Evolutionary conservation across 768 basidiomycete species (phyloP), one percentile per base, ranked within the genome.

Genomic region (Thelephora ganbajun): DNA sequence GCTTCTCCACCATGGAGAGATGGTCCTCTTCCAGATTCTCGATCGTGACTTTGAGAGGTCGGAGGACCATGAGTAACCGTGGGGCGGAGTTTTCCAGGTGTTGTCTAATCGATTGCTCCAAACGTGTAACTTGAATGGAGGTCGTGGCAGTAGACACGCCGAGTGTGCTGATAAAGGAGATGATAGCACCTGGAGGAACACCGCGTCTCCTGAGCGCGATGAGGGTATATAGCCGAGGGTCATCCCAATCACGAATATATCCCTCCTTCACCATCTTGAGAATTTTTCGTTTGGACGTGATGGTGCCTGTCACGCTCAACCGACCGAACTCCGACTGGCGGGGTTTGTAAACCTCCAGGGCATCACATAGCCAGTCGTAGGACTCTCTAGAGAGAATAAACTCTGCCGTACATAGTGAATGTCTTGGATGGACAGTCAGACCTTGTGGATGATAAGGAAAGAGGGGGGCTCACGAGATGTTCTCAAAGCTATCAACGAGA

Each of bases 331-430:
- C 96, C 43, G 90, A 93, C 66, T 99, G 96, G 49, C 80, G 81
- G 18, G 96, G 93, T 62, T 92, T 96, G 73, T 98, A 99, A 2
- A 98, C 83, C 51, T 87, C 88, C n/a, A 98, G 71, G 2, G 88
- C 90, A 60, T 99, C 94, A 57, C 96, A 99, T 11, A 99, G 76
- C 96, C 96, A 99, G 58, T 99, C 96, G 62, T 99, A 98, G 0
- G 96, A 96, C 59, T 91, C 87, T 47, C 96, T 85, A 2, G 96
- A 92, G 18, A 82, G 79, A 56, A 98, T 82, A 63, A 99, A 99
- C 63, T 99, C 96, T 35, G 78, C 79, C 1, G 96, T 99, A 59
- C 96, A 99, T 5, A 99, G 72, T 0, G 96, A 98, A 69, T 99
- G 96, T 20, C 94, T 98, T 50, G 13, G 22, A 19, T 11, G 41